phyloP scores from a whole-genome alignment of 2,329 filamentous ascomycete species.

The Scedosporium aurantiacum region DNA sequence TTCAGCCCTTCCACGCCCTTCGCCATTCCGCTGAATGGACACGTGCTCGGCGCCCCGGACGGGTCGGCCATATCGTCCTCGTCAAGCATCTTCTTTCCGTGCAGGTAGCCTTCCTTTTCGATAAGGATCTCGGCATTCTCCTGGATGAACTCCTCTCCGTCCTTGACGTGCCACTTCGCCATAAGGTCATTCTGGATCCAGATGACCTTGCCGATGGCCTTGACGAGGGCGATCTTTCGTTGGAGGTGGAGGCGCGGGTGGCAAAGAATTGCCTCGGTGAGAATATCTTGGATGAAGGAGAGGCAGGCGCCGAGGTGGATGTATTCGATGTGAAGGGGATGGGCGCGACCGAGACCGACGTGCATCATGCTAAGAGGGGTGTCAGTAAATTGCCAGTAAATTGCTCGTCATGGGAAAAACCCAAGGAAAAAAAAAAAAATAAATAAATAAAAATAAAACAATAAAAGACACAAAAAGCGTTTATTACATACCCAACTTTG shows the following conservation, averaged over 20 bases:
- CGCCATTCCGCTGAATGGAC: constrained; percentile 3
- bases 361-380: constrained; percentile 58
- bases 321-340: constrained; percentile 70
- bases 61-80: constrained; percentile 6
- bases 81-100: constrained; percentile 49
- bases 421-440: neutral
- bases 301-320: constrained; percentile 64
- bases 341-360: constrained; percentile 59
- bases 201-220: constrained; percentile 68
- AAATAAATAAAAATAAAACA: neutral
- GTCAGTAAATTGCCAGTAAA: neutral
- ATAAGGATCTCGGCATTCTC: constrained; percentile 34
- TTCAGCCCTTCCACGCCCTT: neutral
- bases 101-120: constrained; percentile 53
- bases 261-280: constrained; percentile 65
- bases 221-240: constrained; percentile 62
- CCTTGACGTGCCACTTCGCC: constrained; percentile 68
- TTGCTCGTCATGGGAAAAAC: no score
- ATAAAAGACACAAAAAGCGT: neutral
- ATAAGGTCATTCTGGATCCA: constrained; percentile 86
- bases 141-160: constrained; percentile 47
- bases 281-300: constrained; percentile 65
- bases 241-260: constrained; percentile 55
- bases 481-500: constrained; percentile 56
- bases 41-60: neutral